These are phyloP conservation scores for Leccinum uliginosum DNA, from an alignment of 768 basidiomycete species.

Conservation along the genomic window DNA sequence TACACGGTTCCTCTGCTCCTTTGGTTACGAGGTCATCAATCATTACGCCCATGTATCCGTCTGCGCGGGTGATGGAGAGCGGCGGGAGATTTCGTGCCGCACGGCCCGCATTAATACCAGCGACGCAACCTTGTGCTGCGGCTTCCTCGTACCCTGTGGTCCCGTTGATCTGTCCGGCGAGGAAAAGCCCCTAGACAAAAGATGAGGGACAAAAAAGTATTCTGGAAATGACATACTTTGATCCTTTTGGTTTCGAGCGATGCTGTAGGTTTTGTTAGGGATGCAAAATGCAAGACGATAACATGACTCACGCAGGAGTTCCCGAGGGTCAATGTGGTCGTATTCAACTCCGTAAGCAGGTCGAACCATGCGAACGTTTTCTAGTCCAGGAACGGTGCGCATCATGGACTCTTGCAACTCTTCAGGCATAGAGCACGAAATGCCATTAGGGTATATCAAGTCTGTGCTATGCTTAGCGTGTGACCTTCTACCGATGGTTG, in stretches of 20 bases:
- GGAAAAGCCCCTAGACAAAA: slow-evolving; percentile 62
- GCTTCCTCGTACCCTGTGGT: slow-evolving; percentile 96
- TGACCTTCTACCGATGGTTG: background rate
- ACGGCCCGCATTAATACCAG: slow-evolving; percentile 85
- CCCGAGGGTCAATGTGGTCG: slow-evolving; percentile 83
- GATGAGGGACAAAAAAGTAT: background rate
- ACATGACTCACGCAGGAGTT: slow-evolving; percentile 57
- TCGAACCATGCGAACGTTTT: slow-evolving; percentile 75
- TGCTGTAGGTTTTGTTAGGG: slow-evolving; percentile 35
- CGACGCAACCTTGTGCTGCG: slow-evolving; percentile 84
- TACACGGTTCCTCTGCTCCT: slow-evolving; percentile 89
- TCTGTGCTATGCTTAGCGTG: slow-evolving; percentile 39
- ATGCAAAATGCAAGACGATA: background rate
- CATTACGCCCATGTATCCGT: slow-evolving; percentile 87
- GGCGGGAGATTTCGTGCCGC: slow-evolving; percentile 52
- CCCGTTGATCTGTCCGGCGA: slow-evolving; percentile 89
- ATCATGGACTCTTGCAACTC: slow-evolving; percentile 82
- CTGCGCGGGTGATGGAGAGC: slow-evolving; percentile 71
- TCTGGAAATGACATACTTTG: slow-evolving; percentile 35
- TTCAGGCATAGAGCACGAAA: slow-evolving; percentile 84
- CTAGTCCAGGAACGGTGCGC: slow-evolving; percentile 79
- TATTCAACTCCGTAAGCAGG: slow-evolving; percentile 95
- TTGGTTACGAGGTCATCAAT: slow-evolving; percentile 87
- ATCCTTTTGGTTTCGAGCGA: slow-evolving; percentile 87
- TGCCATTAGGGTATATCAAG: slow-evolving; percentile 85